Conservation (phyloP, 2,329 filamentous ascomycete species). For the Neospermospora avenae region DNA sequence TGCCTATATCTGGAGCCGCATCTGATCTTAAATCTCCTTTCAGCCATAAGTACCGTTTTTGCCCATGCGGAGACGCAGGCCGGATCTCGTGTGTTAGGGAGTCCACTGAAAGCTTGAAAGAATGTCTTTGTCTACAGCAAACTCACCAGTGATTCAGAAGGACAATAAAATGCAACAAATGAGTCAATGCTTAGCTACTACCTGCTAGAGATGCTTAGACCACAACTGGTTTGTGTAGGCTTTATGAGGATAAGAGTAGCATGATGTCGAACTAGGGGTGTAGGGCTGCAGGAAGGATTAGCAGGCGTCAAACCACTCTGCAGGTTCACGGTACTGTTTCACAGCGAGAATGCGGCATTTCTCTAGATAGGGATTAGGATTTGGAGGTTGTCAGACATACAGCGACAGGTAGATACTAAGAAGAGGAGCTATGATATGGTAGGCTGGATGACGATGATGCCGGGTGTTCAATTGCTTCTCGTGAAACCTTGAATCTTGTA, state of each 20-base stretch:
- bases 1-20: conserved; percentile 3
- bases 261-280: neutral
- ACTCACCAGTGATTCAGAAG: neutral
- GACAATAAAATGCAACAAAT: neutral
- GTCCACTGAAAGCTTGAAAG: neutral
- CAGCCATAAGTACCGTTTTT: neutral
- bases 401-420: neutral
- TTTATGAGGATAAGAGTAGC: neutral
- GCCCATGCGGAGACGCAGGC: neutral
- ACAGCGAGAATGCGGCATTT: neutral
- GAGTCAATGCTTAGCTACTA: neutral
- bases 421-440: neutral
- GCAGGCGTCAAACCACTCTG: neutral
- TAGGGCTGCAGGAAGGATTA: conserved; percentile 3
- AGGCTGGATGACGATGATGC: neutral
- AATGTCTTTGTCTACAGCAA: neutral
- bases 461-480: neutral
- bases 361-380: neutral
- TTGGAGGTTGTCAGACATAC: neutral
- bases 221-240: neutral
- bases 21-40: neutral
- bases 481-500: too few species aligned
- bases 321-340: neutral
- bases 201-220: neutral
- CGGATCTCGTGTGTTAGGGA: neutral